These are phyloP conservation scores for Aspergillus saccharolyticus DNA, from an alignment of 495 filamentous ascomycete genomes.

Conservation along the genomic window DNA sequence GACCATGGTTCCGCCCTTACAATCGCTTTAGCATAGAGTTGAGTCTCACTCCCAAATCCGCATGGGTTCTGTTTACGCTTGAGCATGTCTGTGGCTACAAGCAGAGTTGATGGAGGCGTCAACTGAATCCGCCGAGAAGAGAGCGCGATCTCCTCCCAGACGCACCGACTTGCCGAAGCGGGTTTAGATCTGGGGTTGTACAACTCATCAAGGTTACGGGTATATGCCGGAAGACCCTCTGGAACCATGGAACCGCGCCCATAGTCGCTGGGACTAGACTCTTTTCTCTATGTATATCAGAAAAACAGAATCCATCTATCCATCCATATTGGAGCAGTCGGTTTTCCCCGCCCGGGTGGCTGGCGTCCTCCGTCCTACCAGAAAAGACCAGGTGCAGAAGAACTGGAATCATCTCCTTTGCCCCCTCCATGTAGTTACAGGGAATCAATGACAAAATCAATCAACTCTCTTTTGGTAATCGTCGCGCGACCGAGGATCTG, in stretches of 20 bases:
- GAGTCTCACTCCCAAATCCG: not conserved
- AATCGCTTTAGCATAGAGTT: not conserved
- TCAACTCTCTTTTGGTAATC: not conserved
- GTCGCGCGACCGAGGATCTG: not conserved
- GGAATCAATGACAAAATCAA: not conserved
- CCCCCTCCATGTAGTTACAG: not conserved
- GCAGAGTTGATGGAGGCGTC: not conserved
- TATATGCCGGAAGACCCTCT: slow-evolving; percentile 9
- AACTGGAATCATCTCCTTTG: not conserved
- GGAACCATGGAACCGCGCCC: slow-evolving; percentile 17
- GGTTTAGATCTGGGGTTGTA: not conserved
- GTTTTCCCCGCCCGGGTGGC: not conserved
- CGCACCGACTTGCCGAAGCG: not conserved
- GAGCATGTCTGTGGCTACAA: too few relatives aligned
- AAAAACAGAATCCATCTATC: not conserved
- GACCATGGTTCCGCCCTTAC: not conserved
- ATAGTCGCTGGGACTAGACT: slow-evolving; percentile 13
- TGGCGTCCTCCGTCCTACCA: not conserved
- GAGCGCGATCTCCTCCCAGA: not conserved
- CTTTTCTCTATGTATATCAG: not conserved
- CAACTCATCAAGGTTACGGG: slow-evolving; percentile 17
- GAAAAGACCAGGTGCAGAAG: slow-evolving; percentile 4
- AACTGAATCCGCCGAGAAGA: not conserved
- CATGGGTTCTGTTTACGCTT: not conserved
- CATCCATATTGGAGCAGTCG: not conserved